A percentile compares a stretch with the other conserved stretches of the same genome.
These are phyloP conservation scores for Solanum piurae DNA, from an alignment of 257 asterid species.

Conservation along the genomic window DNA sequence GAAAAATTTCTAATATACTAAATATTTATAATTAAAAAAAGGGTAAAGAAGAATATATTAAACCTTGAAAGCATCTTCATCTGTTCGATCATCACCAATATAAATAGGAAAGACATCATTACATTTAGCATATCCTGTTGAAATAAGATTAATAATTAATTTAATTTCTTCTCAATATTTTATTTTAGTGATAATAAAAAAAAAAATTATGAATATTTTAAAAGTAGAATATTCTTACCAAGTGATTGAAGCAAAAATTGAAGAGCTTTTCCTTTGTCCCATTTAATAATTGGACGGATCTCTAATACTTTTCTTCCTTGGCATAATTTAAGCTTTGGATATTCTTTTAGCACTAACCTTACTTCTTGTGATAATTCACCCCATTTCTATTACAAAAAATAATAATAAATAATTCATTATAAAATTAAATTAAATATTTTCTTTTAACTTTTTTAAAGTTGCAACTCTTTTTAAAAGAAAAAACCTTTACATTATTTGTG, in stretches of 20 bases:
- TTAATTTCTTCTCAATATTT: background rate
- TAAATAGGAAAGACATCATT: slow-evolving; percentile 68
- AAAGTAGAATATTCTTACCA: slow-evolving; percentile 32
- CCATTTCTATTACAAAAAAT: slow-evolving; percentile 50
- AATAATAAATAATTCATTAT: background rate
- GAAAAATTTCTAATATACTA: background rate
- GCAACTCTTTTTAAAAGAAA: background rate
- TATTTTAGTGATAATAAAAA: background rate
- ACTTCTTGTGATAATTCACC: slow-evolving; percentile 62
- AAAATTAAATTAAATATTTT: background rate
- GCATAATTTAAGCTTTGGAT: slow-evolving; percentile 61
- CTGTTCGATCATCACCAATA: slow-evolving; percentile 84
- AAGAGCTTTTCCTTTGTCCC: slow-evolving; percentile 98
- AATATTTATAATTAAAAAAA: background rate
- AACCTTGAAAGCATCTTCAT: slow-evolving; percentile 93
- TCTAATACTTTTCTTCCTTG: slow-evolving; percentile 90
- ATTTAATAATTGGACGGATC: slow-evolving; percentile 89
- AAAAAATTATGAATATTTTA: background rate
- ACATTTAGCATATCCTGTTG: slow-evolving; percentile 36
- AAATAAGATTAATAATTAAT: background rate
- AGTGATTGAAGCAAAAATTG: slow-evolving; percentile 82
- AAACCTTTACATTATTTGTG: background rate
- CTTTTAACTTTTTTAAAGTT: background rate
- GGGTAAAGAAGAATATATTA: background rate
- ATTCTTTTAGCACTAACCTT: slow-evolving; percentile 57